A percentile compares a stretch with the other conserved stretches of the same genome.
phyloP scores from a whole-genome alignment of 148 eudicot species.

The Linanthus parryae region DNA sequence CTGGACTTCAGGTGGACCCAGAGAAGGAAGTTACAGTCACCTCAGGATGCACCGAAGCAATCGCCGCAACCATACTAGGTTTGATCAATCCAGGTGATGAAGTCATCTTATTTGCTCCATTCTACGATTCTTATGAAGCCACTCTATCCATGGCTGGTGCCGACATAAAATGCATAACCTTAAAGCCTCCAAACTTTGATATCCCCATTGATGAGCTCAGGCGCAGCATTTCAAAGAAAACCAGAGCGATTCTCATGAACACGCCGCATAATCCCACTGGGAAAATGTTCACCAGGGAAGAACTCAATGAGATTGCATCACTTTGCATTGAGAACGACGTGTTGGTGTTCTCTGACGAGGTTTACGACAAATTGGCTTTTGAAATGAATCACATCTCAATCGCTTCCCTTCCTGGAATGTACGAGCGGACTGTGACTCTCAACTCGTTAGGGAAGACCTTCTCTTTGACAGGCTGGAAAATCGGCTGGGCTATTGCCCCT shows the following conservation, averaged over 20 bases:
- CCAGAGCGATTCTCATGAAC: slow-evolving; percentile 86
- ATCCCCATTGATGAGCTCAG: slow-evolving; percentile 80
- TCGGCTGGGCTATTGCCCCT: slow-evolving; percentile 99
- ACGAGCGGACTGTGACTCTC: slow-evolving; percentile 78
- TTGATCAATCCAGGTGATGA: slow-evolving; percentile 93
- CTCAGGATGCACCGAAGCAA: slow-evolving; percentile 99
- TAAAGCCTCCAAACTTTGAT: slow-evolving; percentile 73
- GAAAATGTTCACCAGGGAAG: slow-evolving; percentile 83
- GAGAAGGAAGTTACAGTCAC: slow-evolving; percentile 97
- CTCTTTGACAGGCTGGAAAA: slow-evolving; percentile 96
- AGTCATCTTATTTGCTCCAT: slow-evolving; percentile 91
- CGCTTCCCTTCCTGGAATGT: slow-evolving; percentile 97
- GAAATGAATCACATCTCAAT: slow-evolving; percentile 97
- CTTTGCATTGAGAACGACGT: slow-evolving; percentile 82
- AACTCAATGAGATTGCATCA: slow-evolving; percentile 71
- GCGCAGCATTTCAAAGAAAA: slow-evolving; percentile 52
- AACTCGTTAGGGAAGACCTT: slow-evolving; percentile 96
- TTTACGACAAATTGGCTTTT: slow-evolving; percentile 87
- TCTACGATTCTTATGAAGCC: slow-evolving; percentile 94
- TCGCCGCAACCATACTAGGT: slow-evolving; percentile 91
- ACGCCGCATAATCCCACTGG: slow-evolving; percentile 98
- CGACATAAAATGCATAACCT: slow-evolving; percentile 58
- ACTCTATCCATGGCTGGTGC: slow-evolving; percentile 99
- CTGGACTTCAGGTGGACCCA: slow-evolving; percentile 74
- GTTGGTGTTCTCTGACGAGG: slow-evolving; percentile 88